Percentiles rank a stretch among this genome's conserved stretches.
Conservation (phyloP, 257 asterid genomes). For the Rehmannia glutinosa region DNA sequence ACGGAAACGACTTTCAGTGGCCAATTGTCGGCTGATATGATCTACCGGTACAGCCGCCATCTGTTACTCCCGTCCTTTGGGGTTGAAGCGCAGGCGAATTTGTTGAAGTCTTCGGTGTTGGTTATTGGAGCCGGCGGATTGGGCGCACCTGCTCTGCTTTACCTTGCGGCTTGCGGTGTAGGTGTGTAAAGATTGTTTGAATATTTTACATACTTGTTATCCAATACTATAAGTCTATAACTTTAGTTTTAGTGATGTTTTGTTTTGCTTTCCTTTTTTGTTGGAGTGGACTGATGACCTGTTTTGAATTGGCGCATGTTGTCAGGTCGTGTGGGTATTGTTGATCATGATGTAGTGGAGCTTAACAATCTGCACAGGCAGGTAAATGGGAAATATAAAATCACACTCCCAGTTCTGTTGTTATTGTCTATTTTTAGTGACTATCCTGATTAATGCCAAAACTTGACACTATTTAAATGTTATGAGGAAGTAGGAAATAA, state of each 20-base stretch:
- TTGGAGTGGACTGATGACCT: conserved; percentile 11
- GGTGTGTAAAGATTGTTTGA: conserved; percentile 18
- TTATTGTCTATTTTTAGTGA: neutral
- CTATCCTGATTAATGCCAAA: neutral
- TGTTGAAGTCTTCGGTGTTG: conserved; percentile 74
- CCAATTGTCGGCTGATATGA: conserved; percentile 60
- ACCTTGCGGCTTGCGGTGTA: conserved; percentile 83
- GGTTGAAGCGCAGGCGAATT: conserved; percentile 65
- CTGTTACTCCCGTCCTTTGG: conserved; percentile 93
- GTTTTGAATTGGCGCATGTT: conserved; percentile 1
- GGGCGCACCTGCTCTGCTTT: conserved; percentile 89
- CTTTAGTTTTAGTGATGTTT: neutral
- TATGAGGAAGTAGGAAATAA: neutral
- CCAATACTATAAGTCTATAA: neutral
- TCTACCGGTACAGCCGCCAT: conserved; percentile 91
- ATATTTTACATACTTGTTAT: neutral
- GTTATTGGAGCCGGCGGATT: conserved; percentile 99
- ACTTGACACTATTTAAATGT: neutral
- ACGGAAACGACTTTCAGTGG: conserved; percentile 9
- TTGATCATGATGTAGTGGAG: conserved; percentile 96
- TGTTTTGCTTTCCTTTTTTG: neutral
- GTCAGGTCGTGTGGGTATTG: conserved; percentile 89
- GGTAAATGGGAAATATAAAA: conserved; percentile 36
- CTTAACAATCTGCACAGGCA: conserved; percentile 96
- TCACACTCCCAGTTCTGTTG: neutral